Base-by-base conservation (phyloP, 208 protist genomes). In the Leishmania tropica region DNA sequence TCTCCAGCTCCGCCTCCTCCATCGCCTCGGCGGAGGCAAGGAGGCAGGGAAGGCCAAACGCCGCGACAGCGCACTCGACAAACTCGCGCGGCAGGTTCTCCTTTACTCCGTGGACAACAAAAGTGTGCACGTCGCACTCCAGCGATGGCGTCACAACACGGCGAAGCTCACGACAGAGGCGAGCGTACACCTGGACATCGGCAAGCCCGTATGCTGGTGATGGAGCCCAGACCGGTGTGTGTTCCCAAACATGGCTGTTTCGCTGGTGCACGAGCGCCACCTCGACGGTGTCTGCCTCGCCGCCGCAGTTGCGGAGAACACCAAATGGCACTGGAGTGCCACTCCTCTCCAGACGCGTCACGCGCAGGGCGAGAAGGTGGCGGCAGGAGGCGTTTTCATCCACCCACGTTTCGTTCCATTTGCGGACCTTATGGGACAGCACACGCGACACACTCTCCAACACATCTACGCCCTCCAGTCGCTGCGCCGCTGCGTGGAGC, bases 101-200 rank as follows among this genome's bases (percentile, higher is more conserved):
- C 72, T 87, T 87, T 24, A 92, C 70, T 68, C 92, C 93, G 77
- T 94, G 91, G 37, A 95, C 85, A 37, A 96, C 90, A 73, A 96
- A 94, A 42, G 79, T 83, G 68, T 85, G 86, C 51, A 87, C 76
- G 21, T 56, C 19, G 35, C 4, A 21, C 45, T 67, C 42, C 53
- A 88, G 62, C 37, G 78, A 68, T 21, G 83, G 83, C 54, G 54
- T 75, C 31, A 80, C 56, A 19, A 80, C 83, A 48, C 75, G 24
- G 56, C 83, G 83, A 19, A 86, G 67, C n/a, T 60, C 83, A 37
- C n/a, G 42, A 56, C 78, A 37, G 28, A 86, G 21, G 21, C 75
- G 78, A 5, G 37, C 37, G 42, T 80, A 86, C 21, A 80, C 83
- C 24, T 71, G 67, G 6, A 86, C 71, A 1, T 31, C 11, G 4